Conservation (phyloP, 2,329 filamentous ascomycete species). For the Exophiala mesophila region DNA sequence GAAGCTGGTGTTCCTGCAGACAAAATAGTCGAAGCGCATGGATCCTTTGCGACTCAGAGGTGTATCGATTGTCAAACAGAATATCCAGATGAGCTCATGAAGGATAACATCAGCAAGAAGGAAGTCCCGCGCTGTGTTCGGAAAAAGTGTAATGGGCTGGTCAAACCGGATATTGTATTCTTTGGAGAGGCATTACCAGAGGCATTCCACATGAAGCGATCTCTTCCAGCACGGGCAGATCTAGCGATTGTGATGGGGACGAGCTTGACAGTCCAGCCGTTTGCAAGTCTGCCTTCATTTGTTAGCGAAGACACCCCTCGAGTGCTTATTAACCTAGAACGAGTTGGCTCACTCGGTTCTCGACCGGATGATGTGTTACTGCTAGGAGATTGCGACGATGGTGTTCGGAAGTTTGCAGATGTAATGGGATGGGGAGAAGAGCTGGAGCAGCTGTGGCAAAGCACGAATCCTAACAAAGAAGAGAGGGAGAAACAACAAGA, state of each 20-base stretch:
- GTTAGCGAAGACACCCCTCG: constrained; percentile 62
- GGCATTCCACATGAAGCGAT: constrained; percentile 57
- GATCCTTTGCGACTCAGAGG: constrained; percentile 84
- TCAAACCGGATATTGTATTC: constrained; percentile 94
- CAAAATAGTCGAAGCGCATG: constrained; percentile 87
- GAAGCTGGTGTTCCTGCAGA: constrained; percentile 75
- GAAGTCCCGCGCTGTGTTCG: constrained; percentile 65
- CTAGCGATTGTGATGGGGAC: constrained; percentile 83
- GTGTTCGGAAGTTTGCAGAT: constrained; percentile 71
- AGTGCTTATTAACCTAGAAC: constrained; percentile 81
- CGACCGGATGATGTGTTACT: constrained; percentile 78
- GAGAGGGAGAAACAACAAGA: constrained; percentile 40
- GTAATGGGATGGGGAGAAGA: constrained; percentile 82
- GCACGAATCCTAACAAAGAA: constrained; percentile 59
- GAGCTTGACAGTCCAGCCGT: constrained; percentile 81
- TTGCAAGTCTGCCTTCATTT: constrained; percentile 70
- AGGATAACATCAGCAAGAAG: constrained; percentile 59
- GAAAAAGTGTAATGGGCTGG: constrained; percentile 64
- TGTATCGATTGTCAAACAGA: constrained; percentile 79
- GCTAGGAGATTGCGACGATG: constrained; percentile 76
- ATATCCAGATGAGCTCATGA: constrained; percentile 72
- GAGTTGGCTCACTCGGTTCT: constrained; percentile 71
- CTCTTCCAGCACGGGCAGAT: constrained; percentile 60
- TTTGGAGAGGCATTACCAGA: constrained; percentile 72
- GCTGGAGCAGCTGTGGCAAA: constrained; percentile 69